phyloP scores from a whole-genome alignment of 2,329 filamentous ascomycete genomes.

The Fusarium siculi region DNA sequence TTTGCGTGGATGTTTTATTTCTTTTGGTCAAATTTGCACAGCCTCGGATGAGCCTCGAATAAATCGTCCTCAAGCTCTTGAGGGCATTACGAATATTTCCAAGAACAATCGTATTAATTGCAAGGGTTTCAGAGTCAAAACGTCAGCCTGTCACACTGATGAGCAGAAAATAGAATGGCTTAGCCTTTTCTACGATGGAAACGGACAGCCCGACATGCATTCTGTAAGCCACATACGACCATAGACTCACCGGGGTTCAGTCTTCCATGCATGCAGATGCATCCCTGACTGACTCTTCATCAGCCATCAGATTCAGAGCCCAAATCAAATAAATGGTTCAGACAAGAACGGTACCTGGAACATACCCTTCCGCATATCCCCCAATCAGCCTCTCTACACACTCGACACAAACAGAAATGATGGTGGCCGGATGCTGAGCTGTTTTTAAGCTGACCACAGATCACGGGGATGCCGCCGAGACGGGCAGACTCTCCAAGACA shows the following conservation, averaged over 20 bases:
- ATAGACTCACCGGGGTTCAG: slow-evolving; percentile 25
- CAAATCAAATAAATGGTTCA: slow-evolving; percentile 13
- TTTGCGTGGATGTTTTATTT: slow-evolving; percentile 21
- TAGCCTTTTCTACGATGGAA: slow-evolving; percentile 28
- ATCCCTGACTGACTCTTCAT: slow-evolving; percentile 24
- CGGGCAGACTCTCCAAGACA: slow-evolving; percentile 27
- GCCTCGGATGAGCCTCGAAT: slow-evolving; percentile 17
- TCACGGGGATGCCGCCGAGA: slow-evolving; percentile 37
- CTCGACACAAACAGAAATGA: slow-evolving; percentile 12
- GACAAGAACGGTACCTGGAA: slow-evolving; percentile 34
- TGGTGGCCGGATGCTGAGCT: slow-evolving; percentile 39
- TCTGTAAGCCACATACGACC: slow-evolving; percentile 33
- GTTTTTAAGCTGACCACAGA: slow-evolving; percentile 42
- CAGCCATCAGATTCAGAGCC: slow-evolving; percentile 4
- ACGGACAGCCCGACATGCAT: slow-evolving; percentile 34
- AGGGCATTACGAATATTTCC: background rate
- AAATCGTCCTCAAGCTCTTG: background rate
- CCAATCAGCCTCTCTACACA: slow-evolving; percentile 31
- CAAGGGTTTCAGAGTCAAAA: background rate
- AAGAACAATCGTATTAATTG: background rate
- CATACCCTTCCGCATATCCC: slow-evolving; percentile 15
- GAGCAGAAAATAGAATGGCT: slow-evolving; percentile 16
- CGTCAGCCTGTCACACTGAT: slow-evolving; percentile 19
- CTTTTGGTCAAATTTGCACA: slow-evolving; percentile 4
- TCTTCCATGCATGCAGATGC: slow-evolving; percentile 31